These are phyloP conservation scores for Apostasia shenzhenica DNA, from an alignment of 106 monocot species.

Conservation along the genomic window DNA sequence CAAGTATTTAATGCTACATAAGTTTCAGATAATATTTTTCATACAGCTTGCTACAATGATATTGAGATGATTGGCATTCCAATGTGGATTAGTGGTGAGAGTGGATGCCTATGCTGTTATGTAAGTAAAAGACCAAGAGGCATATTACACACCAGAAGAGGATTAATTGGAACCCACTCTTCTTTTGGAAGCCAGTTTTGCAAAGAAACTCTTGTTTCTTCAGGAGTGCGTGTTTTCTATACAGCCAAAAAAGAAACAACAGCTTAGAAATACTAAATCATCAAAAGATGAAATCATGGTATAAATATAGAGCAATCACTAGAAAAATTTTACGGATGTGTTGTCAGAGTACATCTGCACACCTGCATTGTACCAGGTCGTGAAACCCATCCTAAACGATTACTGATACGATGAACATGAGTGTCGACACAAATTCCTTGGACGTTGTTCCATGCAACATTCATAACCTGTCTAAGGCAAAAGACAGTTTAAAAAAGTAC, in stretches of 20 bases:
- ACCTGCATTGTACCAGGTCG: conserved; percentile 64
- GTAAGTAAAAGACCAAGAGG: background rate
- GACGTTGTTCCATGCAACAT: conserved; percentile 84
- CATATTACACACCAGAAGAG: conserved; percentile 58
- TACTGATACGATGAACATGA: conserved; percentile 96
- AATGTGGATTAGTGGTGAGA: no score
- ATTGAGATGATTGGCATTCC: no score
- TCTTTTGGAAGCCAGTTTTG: conserved; percentile 94
- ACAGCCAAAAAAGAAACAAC: background rate
- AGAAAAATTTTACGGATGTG: background rate
- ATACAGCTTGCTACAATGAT: no score
- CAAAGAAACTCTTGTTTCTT: conserved; percentile 82
- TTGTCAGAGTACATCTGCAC: background rate
- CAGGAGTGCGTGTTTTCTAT: conserved; percentile 81
- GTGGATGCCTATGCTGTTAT: no score
- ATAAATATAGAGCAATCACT: background rate
- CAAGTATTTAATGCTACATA: no score
- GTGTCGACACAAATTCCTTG: conserved; percentile 99
- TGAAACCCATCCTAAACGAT: conserved; percentile 95
- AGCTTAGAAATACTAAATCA: background rate
- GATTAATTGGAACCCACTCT: conserved; percentile 93
- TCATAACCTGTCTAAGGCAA: conserved; percentile 59
- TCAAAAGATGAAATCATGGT: background rate
- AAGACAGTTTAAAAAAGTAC: background rate
- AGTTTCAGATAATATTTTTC: no score